Evolutionary conservation across 2,329 filamentous ascomycete genomes (phyloP).

Genomic region (Rutstroemia sp.): DNA sequence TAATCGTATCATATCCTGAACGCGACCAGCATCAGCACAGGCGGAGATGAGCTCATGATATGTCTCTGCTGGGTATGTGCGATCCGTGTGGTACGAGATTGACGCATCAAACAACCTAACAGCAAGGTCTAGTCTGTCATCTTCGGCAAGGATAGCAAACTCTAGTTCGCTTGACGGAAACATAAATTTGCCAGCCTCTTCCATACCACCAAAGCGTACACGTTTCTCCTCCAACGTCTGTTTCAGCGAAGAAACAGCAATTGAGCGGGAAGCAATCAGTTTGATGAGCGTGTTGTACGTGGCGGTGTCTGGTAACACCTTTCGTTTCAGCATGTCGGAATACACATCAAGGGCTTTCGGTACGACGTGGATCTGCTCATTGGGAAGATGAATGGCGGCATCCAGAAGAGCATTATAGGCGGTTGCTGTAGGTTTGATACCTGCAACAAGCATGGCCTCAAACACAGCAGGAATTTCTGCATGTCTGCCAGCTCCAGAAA

Average conservation of each 20-base stretch:
- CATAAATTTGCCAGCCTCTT: slow-evolving; percentile 79
- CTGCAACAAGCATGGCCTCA: slow-evolving; percentile 78
- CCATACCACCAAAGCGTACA: slow-evolving; percentile 77
- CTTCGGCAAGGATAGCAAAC: slow-evolving; percentile 76
- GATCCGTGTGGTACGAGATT: slow-evolving; percentile 45
- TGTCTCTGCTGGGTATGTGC: slow-evolving; percentile 68
- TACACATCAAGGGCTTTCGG: slow-evolving; percentile 93
- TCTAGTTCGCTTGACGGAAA: slow-evolving; percentile 82
- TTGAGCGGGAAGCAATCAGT: slow-evolving; percentile 70
- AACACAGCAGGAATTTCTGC: slow-evolving; percentile 86
- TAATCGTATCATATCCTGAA: slow-evolving; percentile 83
- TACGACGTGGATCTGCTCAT: slow-evolving; percentile 73
- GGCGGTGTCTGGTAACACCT: slow-evolving; percentile 70
- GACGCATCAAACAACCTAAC: slow-evolving; percentile 80
- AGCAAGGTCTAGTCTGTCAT: slow-evolving; percentile 79
- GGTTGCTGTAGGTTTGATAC: slow-evolving; percentile 69
- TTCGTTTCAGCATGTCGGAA: slow-evolving; percentile 87
- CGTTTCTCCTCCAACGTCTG: slow-evolving; percentile 71
- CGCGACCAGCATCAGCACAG: slow-evolving; percentile 72
- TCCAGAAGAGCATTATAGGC: slow-evolving; percentile 90
- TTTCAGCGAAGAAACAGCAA: slow-evolving; percentile 70
- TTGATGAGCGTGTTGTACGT: slow-evolving; percentile 87
- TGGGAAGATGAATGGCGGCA: slow-evolving; percentile 76
- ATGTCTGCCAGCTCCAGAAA: slow-evolving; percentile 67
- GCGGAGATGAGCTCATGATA: slow-evolving; percentile 82